phyloP scores from a whole-genome alignment of 176 grass and related monocot species.

The Coix lacrymajobi region DNA sequence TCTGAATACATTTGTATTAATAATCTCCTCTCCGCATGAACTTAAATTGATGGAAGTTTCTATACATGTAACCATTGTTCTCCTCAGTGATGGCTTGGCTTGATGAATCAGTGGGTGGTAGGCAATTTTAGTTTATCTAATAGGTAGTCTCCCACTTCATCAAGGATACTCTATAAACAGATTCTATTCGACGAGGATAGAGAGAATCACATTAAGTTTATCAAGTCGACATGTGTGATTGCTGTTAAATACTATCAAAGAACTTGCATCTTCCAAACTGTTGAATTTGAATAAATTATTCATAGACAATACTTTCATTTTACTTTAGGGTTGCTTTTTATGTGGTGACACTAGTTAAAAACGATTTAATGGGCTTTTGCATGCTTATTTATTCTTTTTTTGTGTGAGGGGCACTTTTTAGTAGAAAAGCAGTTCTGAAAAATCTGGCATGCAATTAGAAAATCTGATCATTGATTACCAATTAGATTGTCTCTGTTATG shows the following conservation, averaged over 20 bases:
- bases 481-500: not conserved
- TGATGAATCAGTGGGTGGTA: constrained; percentile 18
- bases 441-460: not conserved
- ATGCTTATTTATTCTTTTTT: not conserved
- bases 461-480: not conserved
- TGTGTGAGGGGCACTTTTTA: not conserved
- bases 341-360: not conserved
- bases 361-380: not conserved
- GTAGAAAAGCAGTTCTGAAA: not conserved
- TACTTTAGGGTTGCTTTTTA: not conserved
- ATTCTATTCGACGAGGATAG: not conserved
- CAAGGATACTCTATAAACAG: not conserved
- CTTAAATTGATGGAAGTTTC: constrained; percentile 8
- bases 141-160: not conserved
- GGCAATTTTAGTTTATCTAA: constrained; percentile 19
- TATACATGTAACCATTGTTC: not conserved
- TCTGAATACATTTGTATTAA: not conserved
- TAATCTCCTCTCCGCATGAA: not conserved
- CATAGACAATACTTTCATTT: not conserved
- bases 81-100: not conserved
- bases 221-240: not conserved
- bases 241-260: not conserved
- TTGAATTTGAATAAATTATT: constrained; percentile 8
- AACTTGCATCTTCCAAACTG: not conserved
- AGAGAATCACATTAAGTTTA: not conserved